These are phyloP conservation scores for Erysiphe pulchra DNA, from an alignment of 2,329 filamentous ascomycete genomes.

Conservation along the genomic window DNA sequence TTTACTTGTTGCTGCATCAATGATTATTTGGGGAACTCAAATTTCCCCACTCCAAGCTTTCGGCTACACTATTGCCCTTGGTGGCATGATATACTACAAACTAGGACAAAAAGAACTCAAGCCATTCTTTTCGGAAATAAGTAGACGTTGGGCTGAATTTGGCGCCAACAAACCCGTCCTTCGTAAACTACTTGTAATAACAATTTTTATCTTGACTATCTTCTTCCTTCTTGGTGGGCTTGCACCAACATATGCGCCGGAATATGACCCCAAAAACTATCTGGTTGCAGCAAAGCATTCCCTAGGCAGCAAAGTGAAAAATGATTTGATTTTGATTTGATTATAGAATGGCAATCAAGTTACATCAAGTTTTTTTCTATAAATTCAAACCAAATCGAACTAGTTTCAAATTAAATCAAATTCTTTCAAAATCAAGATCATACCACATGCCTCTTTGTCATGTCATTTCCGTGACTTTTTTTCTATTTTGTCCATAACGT, in stretches of 20 bases:
- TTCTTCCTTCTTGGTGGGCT: slow-evolving; percentile 46
- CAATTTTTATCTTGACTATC: slow-evolving; percentile 31
- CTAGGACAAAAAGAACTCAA: slow-evolving; percentile 62
- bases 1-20: slow-evolving; percentile 52
- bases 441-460: no score
- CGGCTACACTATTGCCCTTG: slow-evolving; percentile 57
- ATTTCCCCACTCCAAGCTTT: slow-evolving; percentile 57
- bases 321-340: no score
- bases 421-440: no score
- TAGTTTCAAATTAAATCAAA: no score
- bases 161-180: slow-evolving; percentile 50
- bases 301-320: slow-evolving; percentile 2
- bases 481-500: no score
- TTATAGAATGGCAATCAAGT: no score
- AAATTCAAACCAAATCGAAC: no score
- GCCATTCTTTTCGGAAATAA: slow-evolving; percentile 46
- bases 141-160: slow-evolving; percentile 67
- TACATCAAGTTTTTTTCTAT: no score
- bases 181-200: slow-evolving; percentile 53
- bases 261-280: slow-evolving; percentile 21
- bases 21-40: slow-evolving; percentile 57
- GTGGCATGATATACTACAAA: slow-evolving; percentile 67
- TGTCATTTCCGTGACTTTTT: no score
- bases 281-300: slow-evolving; percentile 11
- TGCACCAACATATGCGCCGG: slow-evolving; percentile 31